These are phyloP conservation scores for Cyphellophora europaea DNA, from an alignment of 2,329 filamentous ascomycete genomes.

Conservation along the genomic window DNA sequence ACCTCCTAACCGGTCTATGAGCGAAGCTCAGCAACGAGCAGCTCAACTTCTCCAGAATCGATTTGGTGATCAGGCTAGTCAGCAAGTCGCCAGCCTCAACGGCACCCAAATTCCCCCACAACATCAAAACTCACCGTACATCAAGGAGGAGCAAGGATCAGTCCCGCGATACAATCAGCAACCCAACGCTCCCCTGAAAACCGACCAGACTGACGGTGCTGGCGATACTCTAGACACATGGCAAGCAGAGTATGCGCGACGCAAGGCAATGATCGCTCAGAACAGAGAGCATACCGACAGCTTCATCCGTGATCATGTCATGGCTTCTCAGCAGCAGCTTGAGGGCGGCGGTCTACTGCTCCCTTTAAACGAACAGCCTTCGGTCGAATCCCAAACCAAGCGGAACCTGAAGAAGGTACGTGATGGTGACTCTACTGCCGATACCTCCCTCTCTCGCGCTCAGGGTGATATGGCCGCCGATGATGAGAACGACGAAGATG, in stretches of 20 bases:
- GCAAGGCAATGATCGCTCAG: constrained; percentile 29
- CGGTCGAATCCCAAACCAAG: constrained; percentile 27
- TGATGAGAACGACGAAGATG: constrained; percentile 69
- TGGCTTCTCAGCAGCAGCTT: constrained; percentile 29
- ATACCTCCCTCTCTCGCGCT: constrained; percentile 15
- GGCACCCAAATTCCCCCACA: constrained; percentile 10
- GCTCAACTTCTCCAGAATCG: constrained; percentile 17
- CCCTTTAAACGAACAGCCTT: constrained; percentile 30
- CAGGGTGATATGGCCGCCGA: constrained; percentile 51
- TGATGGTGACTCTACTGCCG: constrained; percentile 5
- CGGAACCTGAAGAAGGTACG: too few species aligned
- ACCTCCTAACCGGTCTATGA: constrained; percentile 19
- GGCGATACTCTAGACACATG: constrained; percentile 50
- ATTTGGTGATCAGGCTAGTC: constrained; percentile 19
- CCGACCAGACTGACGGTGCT: constrained; percentile 68
- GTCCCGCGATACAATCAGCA: constrained; percentile 8
- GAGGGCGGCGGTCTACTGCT: constrained; percentile 38
- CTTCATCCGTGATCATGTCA: constrained; percentile 32
- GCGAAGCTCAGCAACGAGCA: constrained; percentile 19
- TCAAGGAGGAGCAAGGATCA: constrained; percentile 16
- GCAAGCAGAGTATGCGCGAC: constrained; percentile 35
- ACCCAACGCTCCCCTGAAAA: constrained; percentile 28
- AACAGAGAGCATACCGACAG: constrained; percentile 28
- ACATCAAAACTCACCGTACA: constrained; percentile 32
- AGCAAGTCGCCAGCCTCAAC: constrained; percentile 21